Evolutionary conservation across 169 alveolate species (phyloP), one percentile per base, ranked within the genome.

Genomic region (Eimeria mitis): DNA sequence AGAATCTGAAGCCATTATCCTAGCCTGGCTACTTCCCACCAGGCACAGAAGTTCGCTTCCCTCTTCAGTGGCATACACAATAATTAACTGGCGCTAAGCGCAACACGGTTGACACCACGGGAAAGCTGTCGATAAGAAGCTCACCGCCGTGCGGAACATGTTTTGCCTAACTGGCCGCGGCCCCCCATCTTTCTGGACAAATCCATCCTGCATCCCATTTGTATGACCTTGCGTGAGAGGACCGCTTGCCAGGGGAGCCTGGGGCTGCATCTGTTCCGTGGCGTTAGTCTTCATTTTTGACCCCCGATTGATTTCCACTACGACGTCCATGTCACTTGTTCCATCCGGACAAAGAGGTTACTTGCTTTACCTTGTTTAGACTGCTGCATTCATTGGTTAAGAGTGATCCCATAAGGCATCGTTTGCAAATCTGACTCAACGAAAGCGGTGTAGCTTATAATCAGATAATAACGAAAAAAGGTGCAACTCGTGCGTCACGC

Each of bases 141-240:
- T 87, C 81, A 87, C 94, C 94, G 94, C 94, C n/a, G 94, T 87
- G 65, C 94, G 94, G 83, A 87, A 87, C 94, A 87, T 87, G 70
- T 87, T 87, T 37, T 87, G 94, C 71, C 94, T 31, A 37, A 87
- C 94, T 63, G 94, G 94, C 83, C 94, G 71, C 21, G 94, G 94
- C 42, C 94, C 94, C 47, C 83, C 94, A 28, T 87, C 94, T 37
- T 65, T 65, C 65, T 87, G 94, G 94, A 34, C 65, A 47, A 28
- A 63, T 40, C 79, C 83, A 65, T 65, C 94, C 31, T 63, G 83
- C 94, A 61, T 49, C 49, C 94, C 94, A 63, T 87, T 87, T 42
- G 28, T 68, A 31, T 87, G 94, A 34, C 49, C 83, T 56, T 87
- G 94, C 16, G 68, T 28, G 19, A 61, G 81, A 37, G 81, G 44